phyloP scores from a whole-genome alignment of 805 yeast genomes.

The Myxozyma melibiosi region DNA sequence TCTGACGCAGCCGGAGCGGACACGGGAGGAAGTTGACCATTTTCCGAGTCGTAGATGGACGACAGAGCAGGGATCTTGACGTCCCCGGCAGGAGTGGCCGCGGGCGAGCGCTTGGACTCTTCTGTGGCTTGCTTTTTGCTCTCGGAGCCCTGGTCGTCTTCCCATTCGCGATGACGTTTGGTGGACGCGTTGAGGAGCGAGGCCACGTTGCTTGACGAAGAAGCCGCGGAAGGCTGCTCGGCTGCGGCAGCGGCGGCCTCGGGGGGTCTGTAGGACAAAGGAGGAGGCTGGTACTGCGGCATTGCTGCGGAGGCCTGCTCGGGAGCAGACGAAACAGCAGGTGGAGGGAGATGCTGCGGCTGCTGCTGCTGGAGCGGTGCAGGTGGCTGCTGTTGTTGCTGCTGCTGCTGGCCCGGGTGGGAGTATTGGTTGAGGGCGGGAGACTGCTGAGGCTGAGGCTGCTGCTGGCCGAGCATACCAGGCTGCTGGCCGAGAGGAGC shows the following conservation, averaged over 20 bases:
- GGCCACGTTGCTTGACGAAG: constrained; percentile 4
- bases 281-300: constrained; percentile 35
- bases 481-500: constrained; percentile 30
- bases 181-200: constrained; percentile 12
- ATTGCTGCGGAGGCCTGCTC: constrained; percentile 31
- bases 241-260: constrained; percentile 9
- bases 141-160: constrained; percentile 23
- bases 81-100: constrained; percentile 3
- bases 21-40: constrained; percentile 6
- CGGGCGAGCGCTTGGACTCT: constrained; percentile 12
- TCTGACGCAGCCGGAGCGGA: background rate
- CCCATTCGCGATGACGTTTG: constrained; percentile 32
- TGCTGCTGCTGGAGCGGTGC: constrained; percentile 33
- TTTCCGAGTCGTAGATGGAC: constrained; percentile 18
- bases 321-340: no score
- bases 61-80: constrained; percentile 28
- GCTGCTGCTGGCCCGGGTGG: constrained; percentile 33
- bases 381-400: constrained; percentile 32
- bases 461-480: constrained; percentile 39
- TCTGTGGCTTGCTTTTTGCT: constrained; percentile 31
- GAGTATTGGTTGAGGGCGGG: constrained; percentile 33
- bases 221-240: constrained; percentile 2
- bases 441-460: constrained; percentile 26
- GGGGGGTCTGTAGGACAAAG: constrained; percentile 20
- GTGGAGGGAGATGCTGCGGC: constrained; percentile 43